Conservation (phyloP, 176 grass and related monocot species). For the Carex myosuroides region DNA sequence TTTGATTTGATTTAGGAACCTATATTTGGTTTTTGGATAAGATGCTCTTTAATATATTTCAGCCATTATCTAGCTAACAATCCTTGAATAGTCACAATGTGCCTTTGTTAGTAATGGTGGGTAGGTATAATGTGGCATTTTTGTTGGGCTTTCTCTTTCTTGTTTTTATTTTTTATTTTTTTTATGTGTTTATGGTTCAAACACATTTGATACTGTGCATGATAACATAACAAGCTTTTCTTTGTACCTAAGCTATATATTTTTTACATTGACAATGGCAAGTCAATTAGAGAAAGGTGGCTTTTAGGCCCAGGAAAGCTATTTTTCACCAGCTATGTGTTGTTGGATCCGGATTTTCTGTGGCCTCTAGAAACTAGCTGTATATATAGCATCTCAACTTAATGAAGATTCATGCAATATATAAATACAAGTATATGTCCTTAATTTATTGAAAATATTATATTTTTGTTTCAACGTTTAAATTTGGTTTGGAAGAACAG, state of each 20-base stretch:
- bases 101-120: slow-evolving; percentile 1
- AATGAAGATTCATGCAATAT: background rate
- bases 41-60: background rate
- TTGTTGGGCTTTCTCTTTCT: slow-evolving; percentile 21
- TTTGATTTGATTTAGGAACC: too few species aligned
- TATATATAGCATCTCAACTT: background rate
- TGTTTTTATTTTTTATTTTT: background rate
- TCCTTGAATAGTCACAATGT: background rate
- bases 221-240: slow-evolving; percentile 8
- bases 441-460: too few species aligned
- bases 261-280: slow-evolving; percentile 11
- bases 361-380: background rate
- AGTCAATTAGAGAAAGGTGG: background rate
- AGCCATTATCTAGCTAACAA: background rate
- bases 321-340: background rate
- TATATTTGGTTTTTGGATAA: background rate
- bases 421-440: background rate
- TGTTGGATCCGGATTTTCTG: background rate
- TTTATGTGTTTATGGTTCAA: slow-evolving; percentile 5
- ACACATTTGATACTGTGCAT: background rate
- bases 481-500: too few species aligned
- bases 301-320: slow-evolving; percentile 12
- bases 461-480: too few species aligned
- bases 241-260: slow-evolving; percentile 23
- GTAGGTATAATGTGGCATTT: slow-evolving; percentile 5